Evolutionary conservation across 805 yeast species (phyloP).

Genomic region (Dipodascopsis uninucleata): DNA sequence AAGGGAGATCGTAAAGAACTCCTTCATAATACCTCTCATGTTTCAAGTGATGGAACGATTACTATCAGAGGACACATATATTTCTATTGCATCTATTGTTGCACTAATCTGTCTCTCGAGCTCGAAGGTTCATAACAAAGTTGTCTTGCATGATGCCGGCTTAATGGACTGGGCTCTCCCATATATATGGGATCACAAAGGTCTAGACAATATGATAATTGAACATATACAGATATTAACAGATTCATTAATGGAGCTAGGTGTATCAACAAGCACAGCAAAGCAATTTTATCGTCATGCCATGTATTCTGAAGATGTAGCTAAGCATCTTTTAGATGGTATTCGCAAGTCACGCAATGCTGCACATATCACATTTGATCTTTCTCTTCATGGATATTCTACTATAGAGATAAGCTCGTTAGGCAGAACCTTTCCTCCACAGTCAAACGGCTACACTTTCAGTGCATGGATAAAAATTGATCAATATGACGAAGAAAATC

Average conservation of each 20-base stretch:
- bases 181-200: conserved; percentile 9
- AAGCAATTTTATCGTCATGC: conserved; percentile 18
- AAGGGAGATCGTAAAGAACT: conserved; percentile 16
- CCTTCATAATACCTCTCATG: conserved; percentile 13
- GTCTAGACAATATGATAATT: conserved; percentile 2
- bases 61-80: conserved; percentile 7
- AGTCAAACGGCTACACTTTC: conserved; percentile 24
- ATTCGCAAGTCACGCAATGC: conserved; percentile 22
- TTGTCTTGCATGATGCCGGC: conserved; percentile 15
- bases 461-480: conserved; percentile 27
- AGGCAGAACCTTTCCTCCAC: conserved; percentile 23
- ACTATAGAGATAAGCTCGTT: conserved; percentile 22
- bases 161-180: conserved; percentile 13
- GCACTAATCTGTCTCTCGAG: conserved; percentile 10
- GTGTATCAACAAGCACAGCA: conserved; percentile 19
- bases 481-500: conserved; percentile 19
- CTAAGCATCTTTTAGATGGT: conserved; percentile 13
- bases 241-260: conserved; percentile 18
- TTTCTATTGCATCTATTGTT: conserved; percentile 16
- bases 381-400: conserved; percentile 21
- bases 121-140: conserved; percentile 15
- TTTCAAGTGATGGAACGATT: conserved; percentile 3
- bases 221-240: conserved; percentile 3
- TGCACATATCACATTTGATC: conserved; percentile 23
- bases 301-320: conserved; percentile 9